These are phyloP conservation scores for Breynia disticha DNA, from an alignment of 441 rosid species.

Conservation along the genomic window DNA sequence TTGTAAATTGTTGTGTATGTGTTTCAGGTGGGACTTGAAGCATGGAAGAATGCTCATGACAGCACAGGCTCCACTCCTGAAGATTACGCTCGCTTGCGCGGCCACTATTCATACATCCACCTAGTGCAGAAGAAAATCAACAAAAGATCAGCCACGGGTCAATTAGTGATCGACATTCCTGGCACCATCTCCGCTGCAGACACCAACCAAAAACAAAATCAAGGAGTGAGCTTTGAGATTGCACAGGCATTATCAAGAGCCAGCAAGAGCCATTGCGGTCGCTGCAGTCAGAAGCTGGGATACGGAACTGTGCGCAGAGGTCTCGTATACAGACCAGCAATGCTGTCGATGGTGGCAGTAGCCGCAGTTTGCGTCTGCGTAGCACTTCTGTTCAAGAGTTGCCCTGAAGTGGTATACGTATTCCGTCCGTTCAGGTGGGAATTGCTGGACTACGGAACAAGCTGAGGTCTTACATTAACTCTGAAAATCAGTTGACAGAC, in stretches of 20 bases:
- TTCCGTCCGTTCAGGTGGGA: constrained; percentile 97
- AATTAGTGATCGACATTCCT: constrained; percentile 59
- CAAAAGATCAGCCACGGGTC: constrained; percentile 34
- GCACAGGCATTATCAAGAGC: constrained; percentile 21
- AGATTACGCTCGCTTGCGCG: constrained; percentile 83
- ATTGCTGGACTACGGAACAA: constrained; percentile 65
- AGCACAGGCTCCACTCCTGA: constrained; percentile 84
- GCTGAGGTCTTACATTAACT: constrained; percentile 23
- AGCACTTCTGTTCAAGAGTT: constrained; percentile 86
- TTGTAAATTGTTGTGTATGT: constrained; percentile 4
- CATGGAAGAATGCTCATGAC: constrained; percentile 75
- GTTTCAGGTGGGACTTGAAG: constrained; percentile 71
- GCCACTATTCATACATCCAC: constrained; percentile 84
- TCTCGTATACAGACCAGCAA: constrained; percentile 70
- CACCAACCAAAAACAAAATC: constrained; percentile 32
- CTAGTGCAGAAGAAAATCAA: constrained; percentile 65
- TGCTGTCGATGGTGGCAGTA: constrained; percentile 86
- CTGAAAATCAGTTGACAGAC: constrained; percentile 9
- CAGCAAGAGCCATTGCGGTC: constrained; percentile 35
- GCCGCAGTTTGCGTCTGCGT: constrained; percentile 95
- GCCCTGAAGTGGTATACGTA: constrained; percentile 71
- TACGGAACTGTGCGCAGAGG: constrained; percentile 40
- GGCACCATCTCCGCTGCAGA: constrained; percentile 15
- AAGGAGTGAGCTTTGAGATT: constrained; percentile 39
- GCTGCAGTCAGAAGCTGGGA: constrained; percentile 48